Conservation (phyloP, 352 stramenopile genomes). For the Nothophytophthora sp. region DNA sequence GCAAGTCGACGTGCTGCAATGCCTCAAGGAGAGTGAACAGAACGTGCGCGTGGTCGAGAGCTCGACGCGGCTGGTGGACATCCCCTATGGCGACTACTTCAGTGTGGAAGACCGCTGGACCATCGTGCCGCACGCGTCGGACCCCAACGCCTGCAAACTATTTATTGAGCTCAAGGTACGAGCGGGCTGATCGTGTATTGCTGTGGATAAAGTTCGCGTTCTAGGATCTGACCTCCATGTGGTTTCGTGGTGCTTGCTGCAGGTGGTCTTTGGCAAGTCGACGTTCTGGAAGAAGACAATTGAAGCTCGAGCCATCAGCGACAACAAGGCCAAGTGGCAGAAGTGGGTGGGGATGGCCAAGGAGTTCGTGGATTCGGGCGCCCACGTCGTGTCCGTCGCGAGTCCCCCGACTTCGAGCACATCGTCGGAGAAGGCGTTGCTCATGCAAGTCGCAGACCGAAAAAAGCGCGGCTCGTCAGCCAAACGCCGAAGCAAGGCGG, state of each 20-base stretch:
- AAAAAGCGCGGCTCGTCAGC: constrained; percentile 12
- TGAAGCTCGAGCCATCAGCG: constrained; percentile 64
- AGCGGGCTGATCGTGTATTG: too few species aligned
- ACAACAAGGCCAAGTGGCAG: constrained; percentile 77
- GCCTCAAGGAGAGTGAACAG: constrained; percentile 43
- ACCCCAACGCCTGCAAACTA: constrained; percentile 53
- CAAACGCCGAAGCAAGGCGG: constrained; percentile 19
- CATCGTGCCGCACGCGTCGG: constrained; percentile 46
- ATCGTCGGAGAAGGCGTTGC: constrained; percentile 18
- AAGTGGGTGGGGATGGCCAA: constrained; percentile 72
- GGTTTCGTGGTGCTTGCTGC: not conserved
- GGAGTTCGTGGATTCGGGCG: constrained; percentile 33
- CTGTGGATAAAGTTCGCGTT: not conserved
- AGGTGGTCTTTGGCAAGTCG: constrained; percentile 82
- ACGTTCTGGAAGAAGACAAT: constrained; percentile 87
- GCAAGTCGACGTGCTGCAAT: constrained; percentile 80
- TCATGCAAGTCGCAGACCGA: constrained; percentile 1
- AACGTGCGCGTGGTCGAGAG: constrained; percentile 63
- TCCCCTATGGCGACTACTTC: constrained; percentile 89
- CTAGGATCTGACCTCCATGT: not conserved
- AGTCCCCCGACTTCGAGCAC: constrained; percentile 19
- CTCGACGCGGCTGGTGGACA: constrained; percentile 79
- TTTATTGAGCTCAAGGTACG: constrained; percentile 76
- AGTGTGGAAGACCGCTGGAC: constrained; percentile 86
- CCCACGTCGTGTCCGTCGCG: too few species aligned